These are phyloP conservation scores for Neurospora sp. DNA, from an alignment of 495 filamentous ascomycete genomes.

Conservation along the genomic window DNA sequence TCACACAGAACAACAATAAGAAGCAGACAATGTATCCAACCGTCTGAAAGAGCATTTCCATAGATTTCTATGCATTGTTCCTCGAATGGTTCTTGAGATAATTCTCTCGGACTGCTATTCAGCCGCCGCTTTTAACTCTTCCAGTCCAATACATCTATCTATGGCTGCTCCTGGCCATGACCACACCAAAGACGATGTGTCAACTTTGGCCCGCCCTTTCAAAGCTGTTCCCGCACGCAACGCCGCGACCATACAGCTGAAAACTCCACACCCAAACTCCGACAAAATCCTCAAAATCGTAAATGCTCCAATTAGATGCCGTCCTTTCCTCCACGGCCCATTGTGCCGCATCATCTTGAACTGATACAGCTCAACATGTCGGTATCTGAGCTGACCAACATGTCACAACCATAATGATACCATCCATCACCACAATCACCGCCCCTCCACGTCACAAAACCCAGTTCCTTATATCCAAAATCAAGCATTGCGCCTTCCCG, in stretches of 20 bases:
- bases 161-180: neutral
- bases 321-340: neutral
- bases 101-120: neutral
- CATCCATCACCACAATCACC: neutral
- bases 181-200: neutral
- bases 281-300: neutral
- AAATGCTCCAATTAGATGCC: neutral
- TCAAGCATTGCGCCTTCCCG: neutral
- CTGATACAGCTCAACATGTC: neutral
- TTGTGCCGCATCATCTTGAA: neutral
- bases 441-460: neutral
- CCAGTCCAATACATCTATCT: neutral
- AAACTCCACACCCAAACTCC: neutral
- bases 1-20: neutral
- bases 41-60: neutral
- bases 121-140: neutral
- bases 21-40: neutral
- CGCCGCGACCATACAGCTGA: neutral
- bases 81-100: neutral
- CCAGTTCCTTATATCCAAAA: neutral
- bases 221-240: neutral
- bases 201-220: neutral
- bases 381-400: neutral
- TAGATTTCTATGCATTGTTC: neutral
- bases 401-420: neutral